Conservation (phyloP, 192 early-diverging fungal species). For the Physocladia obscura region DNA sequence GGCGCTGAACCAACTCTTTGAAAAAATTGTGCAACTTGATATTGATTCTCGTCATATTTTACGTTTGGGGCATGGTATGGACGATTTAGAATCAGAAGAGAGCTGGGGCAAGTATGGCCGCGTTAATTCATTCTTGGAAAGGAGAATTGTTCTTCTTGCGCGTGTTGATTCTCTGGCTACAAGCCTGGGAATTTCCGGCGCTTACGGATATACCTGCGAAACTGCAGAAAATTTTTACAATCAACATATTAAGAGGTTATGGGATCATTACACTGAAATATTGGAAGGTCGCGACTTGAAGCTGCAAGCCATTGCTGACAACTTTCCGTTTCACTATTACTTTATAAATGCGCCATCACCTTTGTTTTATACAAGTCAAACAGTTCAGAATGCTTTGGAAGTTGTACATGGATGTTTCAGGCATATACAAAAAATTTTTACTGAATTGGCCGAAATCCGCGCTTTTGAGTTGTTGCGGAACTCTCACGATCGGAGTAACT, state of each 20-base stretch:
- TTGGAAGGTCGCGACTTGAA: conserved; percentile 26
- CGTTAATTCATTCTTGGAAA: conserved; percentile 86
- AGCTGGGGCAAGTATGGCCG: conserved; percentile 92
- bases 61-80: conserved; percentile 92
- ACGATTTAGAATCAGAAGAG: conserved; percentile 75
- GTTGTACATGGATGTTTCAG: conserved; percentile 78
- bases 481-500: conserved; percentile 78
- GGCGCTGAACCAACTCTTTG: conserved; percentile 98
- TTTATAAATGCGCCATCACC: conserved; percentile 74
- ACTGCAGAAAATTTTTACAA: conserved; percentile 87
- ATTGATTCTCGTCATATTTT: conserved; percentile 93
- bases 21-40: conserved; percentile 87
- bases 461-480: conserved; percentile 90
- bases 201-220: conserved; percentile 88
- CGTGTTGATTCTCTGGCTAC: conserved; percentile 78
- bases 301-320: conserved; percentile 40
- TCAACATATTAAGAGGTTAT: conserved; percentile 72
- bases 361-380: conserved; percentile 56
- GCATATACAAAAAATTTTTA: conserved; percentile 78
- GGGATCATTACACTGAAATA: conserved; percentile 65
- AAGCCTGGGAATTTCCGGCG: conserved; percentile 75
- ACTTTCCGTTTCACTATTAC: conserved; percentile 83
- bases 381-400: conserved; percentile 55
- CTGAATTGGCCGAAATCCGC: conserved; percentile 84
- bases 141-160: conserved; percentile 68